phyloP scores from a whole-genome alignment of 306 rosid genomes.

The Vicia sativa region DNA sequence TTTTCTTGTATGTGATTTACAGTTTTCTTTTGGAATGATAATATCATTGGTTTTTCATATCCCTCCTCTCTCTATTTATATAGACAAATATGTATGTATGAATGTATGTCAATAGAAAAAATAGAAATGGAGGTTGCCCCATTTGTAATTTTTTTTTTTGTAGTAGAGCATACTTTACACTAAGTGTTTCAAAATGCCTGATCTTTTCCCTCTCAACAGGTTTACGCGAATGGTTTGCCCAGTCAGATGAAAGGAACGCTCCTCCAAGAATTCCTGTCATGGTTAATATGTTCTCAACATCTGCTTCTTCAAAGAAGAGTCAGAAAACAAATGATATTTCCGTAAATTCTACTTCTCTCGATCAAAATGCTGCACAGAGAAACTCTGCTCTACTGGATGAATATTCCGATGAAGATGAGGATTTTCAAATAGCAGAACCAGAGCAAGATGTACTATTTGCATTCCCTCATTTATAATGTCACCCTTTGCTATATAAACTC shows the following conservation, averaged over 20 bases:
- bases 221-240: conserved; percentile 95
- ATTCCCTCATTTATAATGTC: conserved; percentile 30
- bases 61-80: background rate
- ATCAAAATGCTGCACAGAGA: conserved; percentile 72
- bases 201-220: conserved; percentile 51
- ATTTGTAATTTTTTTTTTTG: conserved; percentile 10
- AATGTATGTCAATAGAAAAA: conserved; percentile 5
- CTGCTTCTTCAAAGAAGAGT: conserved; percentile 69
- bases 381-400: conserved; percentile 91
- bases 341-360: conserved; percentile 51
- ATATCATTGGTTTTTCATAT: conserved; percentile 19
- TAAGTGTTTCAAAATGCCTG: conserved; percentile 18
- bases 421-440: conserved; percentile 83
- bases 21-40: conserved; percentile 29
- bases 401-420: conserved; percentile 96
- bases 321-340: conserved; percentile 64
- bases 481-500: conserved; percentile 29
- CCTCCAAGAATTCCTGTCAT: conserved; percentile 96
- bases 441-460: conserved; percentile 75
- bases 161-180: conserved; percentile 16
- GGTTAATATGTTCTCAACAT: conserved; percentile 97
- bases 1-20: conserved; percentile 23
- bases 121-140: conserved; percentile 8
- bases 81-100: background rate
- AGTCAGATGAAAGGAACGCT: conserved; percentile 93